These are phyloP conservation scores for Salix udensis DNA, from an alignment of 345 rosid species.

Conservation along the genomic window DNA sequence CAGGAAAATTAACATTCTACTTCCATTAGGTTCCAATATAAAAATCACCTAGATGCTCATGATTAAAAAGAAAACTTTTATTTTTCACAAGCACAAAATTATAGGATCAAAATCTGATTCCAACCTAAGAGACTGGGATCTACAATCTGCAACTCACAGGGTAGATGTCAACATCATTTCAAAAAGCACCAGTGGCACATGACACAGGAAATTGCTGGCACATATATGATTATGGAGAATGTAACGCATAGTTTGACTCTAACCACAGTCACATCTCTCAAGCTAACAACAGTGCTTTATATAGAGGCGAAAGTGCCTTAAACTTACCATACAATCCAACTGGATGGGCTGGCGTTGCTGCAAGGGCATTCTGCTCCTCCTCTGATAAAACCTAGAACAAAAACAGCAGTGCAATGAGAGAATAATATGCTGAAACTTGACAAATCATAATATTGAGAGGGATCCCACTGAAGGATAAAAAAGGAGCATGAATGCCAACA, in stretches of 20 bases:
- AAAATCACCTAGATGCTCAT: no score
- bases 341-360: slow-evolving; percentile 92
- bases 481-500: background rate
- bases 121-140: background rate
- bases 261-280: background rate
- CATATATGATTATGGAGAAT: background rate
- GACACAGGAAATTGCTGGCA: background rate
- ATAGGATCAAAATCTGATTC: background rate
- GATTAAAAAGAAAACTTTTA: background rate
- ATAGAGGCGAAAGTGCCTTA: background rate
- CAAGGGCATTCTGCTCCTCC: slow-evolving; percentile 85
- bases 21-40: background rate
- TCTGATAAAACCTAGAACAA: slow-evolving; percentile 64
- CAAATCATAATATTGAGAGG: background rate
- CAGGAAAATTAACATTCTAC: background rate
- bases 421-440: background rate
- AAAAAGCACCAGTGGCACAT: background rate
- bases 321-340: slow-evolving; percentile 70
- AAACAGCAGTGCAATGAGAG: slow-evolving; percentile 10
- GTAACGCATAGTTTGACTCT: background rate
- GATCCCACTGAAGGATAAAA: background rate
- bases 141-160: background rate
- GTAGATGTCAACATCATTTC: background rate
- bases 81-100: background rate
- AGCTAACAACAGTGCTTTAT: background rate